Evolutionary conservation across 805 yeast species (phyloP).

Genomic region (Limtongia smithiae): DNA sequence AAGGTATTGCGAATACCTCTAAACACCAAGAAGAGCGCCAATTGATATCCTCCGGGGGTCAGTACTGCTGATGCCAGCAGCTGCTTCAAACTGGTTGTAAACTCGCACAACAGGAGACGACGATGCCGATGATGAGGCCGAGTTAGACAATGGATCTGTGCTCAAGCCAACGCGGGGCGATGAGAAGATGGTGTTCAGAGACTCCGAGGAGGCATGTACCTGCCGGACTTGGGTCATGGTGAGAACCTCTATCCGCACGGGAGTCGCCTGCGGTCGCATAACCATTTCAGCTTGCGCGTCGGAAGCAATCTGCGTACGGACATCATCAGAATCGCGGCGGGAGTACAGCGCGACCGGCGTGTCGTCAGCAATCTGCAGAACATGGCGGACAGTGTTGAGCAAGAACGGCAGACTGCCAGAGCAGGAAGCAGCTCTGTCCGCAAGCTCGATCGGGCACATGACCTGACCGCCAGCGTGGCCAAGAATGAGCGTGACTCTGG

Average conservation of each 20-base stretch:
- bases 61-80: neutral
- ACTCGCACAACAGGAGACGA: slow-evolving; percentile 7
- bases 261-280: neutral
- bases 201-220: too few species aligned
- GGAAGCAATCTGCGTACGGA: slow-evolving; percentile 13
- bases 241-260: slow-evolving; percentile 12
- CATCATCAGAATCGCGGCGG: slow-evolving; percentile 1
- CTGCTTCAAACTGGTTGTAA: too few species aligned
- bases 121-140: slow-evolving; percentile 5
- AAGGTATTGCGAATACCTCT: neutral
- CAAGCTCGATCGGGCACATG: slow-evolving; percentile 4
- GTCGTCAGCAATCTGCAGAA: slow-evolving; percentile 10
- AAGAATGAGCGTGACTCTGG: slow-evolving; percentile 1
- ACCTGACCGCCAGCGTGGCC: neutral
- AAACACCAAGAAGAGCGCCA: slow-evolving; percentile 14
- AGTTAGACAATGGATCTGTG: too few species aligned
- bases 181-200: too few species aligned
- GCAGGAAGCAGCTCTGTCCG: slow-evolving; percentile 3
- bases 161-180: too few species aligned
- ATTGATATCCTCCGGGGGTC: slow-evolving; percentile 9
- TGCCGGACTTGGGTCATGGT: slow-evolving; percentile 5
- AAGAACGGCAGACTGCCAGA: slow-evolving; percentile 14
- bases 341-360: slow-evolving; percentile 16
- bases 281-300: slow-evolving; percentile 16
- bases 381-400: slow-evolving; percentile 11